These are phyloP conservation scores for Streptanthus diversifolius DNA, from an alignment of 345 rosid species.

Conservation along the genomic window DNA sequence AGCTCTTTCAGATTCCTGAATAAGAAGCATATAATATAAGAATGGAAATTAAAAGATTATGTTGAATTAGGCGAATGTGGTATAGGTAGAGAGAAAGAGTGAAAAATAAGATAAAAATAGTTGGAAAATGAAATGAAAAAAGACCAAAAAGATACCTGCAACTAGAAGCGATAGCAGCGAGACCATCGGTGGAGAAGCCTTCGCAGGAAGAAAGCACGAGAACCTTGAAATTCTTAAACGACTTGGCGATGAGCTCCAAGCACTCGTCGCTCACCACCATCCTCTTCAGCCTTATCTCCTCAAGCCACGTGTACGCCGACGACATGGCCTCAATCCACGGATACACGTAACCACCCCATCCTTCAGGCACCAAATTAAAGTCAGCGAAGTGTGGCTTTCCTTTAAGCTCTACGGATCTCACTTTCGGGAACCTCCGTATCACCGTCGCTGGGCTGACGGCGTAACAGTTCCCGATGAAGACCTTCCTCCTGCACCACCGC, in stretches of 20 bases:
- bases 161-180: slow-evolving; percentile 78
- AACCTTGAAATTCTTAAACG: slow-evolving; percentile 76
- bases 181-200: slow-evolving; percentile 91
- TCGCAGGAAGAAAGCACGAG: slow-evolving; percentile 75
- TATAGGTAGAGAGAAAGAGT: too few relatives aligned
- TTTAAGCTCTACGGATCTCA: slow-evolving; percentile 79
- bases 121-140: background rate
- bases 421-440: slow-evolving; percentile 67
- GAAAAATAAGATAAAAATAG: too few relatives aligned
- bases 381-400: slow-evolving; percentile 99
- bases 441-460: slow-evolving; percentile 65
- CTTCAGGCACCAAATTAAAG: slow-evolving; percentile 81
- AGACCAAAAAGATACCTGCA: slow-evolving; percentile 59
- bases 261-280: slow-evolving; percentile 85
- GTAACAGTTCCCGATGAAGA: slow-evolving; percentile 91
- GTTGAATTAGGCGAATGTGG: too few relatives aligned
- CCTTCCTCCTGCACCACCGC: slow-evolving; percentile 65
- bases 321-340: slow-evolving; percentile 79
- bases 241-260: slow-evolving; percentile 74
- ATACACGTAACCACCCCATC: slow-evolving; percentile 80
- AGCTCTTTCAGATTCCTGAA: slow-evolving; percentile 79
- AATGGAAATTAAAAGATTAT: too few relatives aligned
- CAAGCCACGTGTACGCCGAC: slow-evolving; percentile 57
- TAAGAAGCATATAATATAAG: background rate
- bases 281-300: slow-evolving; percentile 80